Evolutionary conservation across 1,139 yeast species (phyloP).

Genomic region (Hansenula sp.): DNA sequence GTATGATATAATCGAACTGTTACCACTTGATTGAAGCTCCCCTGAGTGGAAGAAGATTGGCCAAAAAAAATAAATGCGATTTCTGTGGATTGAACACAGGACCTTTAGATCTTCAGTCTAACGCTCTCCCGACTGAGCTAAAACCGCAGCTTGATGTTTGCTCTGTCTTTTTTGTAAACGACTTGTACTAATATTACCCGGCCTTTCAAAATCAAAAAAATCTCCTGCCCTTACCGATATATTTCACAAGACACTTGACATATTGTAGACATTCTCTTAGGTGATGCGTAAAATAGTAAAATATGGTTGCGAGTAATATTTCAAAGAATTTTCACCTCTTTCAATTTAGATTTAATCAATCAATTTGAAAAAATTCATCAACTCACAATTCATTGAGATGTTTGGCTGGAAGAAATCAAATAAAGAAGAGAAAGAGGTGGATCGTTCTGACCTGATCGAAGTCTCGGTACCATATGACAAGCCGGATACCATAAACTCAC

Average conservation of each 20-base stretch:
- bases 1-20: no score
- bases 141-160: conserved; percentile 16
- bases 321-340: no score
- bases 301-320: no score
- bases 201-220: neutral
- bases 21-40: no score
- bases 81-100: conserved; percentile 94
- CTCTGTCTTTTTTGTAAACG: neutral
- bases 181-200: neutral
- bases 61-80: conserved; percentile 47
- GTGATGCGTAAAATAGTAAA: no score
- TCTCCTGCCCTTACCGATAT: neutral
- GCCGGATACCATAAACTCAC: conserved; percentile 46
- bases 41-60: no score
- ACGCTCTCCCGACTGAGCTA: conserved; percentile 86
- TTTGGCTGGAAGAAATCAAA: neutral
- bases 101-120: conserved; percentile 89
- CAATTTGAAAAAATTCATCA: no score
- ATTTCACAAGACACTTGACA: no score
- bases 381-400: neutral
- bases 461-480: conserved; percentile 38
- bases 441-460: neutral
- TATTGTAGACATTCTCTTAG: neutral
- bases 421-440: neutral
- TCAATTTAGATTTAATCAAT: no score